Percentiles rank a stretch among this genome's conserved stretches.
Conservation (phyloP, 2,329 filamentous ascomycete species). For the Blastomyces gilchristii region DNA sequence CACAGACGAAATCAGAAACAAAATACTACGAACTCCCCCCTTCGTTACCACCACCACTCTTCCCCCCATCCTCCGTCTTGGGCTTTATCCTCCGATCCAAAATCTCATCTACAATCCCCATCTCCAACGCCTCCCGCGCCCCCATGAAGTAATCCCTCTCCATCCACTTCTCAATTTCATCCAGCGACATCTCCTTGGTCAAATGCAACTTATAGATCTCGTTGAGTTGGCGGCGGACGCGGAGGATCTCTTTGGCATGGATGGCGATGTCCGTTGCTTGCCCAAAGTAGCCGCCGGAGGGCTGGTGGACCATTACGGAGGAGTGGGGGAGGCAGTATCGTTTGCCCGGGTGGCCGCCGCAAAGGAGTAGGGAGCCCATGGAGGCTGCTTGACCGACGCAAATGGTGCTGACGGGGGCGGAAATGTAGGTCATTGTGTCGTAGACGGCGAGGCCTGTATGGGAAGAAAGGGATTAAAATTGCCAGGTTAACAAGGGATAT, state of each 20-base stretch:
- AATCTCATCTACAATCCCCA: constrained; percentile 89
- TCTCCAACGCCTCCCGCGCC: constrained; percentile 74
- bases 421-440: constrained; percentile 97
- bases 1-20: not conserved
- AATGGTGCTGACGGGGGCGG: constrained; percentile 83
- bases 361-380: constrained; percentile 84
- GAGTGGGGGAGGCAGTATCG: constrained; percentile 86
- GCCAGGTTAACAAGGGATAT: not conserved
- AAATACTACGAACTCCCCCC: constrained; percentile 4
- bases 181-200: constrained; percentile 61
- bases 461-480: not conserved
- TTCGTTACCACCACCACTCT: constrained; percentile 13
- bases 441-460: constrained; percentile 65
- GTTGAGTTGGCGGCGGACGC: constrained; percentile 76
- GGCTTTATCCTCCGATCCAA: constrained; percentile 41
- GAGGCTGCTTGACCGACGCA: constrained; percentile 90
- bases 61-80: constrained; percentile 16
- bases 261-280: constrained; percentile 79
- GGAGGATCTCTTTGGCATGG: constrained; percentile 91
- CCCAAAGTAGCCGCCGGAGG: constrained; percentile 61
- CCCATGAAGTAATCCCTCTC: constrained; percentile 92
- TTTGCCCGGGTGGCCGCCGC: constrained; percentile 74
- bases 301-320: constrained; percentile 95
- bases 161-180: constrained; percentile 90
- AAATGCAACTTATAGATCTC: constrained; percentile 80